Percentiles rank a stretch among this genome's conserved stretches.
Evolutionary conservation across 2,329 filamentous ascomycete species (phyloP).

Genomic region (Coniochaeta sp.): DNA sequence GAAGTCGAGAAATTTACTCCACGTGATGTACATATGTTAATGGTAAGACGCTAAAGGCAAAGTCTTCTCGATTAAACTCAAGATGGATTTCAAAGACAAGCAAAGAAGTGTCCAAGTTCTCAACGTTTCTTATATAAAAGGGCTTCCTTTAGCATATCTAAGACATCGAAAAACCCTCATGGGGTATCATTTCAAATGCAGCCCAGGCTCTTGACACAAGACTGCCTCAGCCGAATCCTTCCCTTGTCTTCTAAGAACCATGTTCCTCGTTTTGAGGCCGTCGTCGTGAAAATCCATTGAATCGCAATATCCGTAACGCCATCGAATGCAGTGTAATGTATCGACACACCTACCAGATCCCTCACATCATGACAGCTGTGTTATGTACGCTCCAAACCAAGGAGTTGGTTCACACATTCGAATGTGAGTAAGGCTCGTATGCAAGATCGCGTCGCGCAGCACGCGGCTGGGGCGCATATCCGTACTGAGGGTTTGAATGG

Average conservation of each 20-base stretch:
- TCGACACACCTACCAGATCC: background rate
- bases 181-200: background rate
- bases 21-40: background rate
- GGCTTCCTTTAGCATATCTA: background rate
- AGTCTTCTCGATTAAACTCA: background rate
- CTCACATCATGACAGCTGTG: background rate
- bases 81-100: background rate
- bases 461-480: slow-evolving; percentile 18
- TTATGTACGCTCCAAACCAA: background rate
- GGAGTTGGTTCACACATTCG: slow-evolving; percentile 32
- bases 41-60: background rate
- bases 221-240: background rate
- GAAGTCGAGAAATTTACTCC: background rate
- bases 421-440: slow-evolving; percentile 58
- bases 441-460: slow-evolving; percentile 40
- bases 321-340: background rate
- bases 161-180: background rate
- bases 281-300: background rate
- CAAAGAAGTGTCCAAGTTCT: background rate
- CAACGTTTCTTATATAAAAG: background rate
- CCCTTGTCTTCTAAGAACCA: background rate
- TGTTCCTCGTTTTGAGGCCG: background rate
- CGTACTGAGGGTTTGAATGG: slow-evolving; percentile 29
- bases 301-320: background rate
- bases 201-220: background rate